A percentile compares a stretch with the other conserved stretches of the same genome.
These are phyloP conservation scores for Arthrobotrys pseudoclavata DNA, from an alignment of 2,329 filamentous ascomycete species.

Conservation along the genomic window DNA sequence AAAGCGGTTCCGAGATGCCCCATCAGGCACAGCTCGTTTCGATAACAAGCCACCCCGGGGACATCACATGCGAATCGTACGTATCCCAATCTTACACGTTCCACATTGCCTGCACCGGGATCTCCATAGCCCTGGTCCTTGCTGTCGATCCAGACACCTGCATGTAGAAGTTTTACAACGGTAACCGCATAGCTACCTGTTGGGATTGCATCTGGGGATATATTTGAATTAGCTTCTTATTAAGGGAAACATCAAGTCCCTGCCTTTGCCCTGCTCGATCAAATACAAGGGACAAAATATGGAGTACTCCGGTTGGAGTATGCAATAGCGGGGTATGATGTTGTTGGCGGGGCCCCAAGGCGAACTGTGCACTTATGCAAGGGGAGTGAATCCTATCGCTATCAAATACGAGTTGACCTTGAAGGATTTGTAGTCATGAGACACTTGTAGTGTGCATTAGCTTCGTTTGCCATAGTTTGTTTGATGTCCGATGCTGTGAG, in stretches of 20 bases:
- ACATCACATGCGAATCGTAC: constrained; percentile 35
- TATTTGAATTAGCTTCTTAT: neutral
- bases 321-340: constrained; percentile 30
- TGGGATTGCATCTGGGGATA: constrained; percentile 15
- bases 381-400: constrained; percentile 19
- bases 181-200: neutral
- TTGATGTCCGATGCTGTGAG: neutral
- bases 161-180: constrained; percentile 40
- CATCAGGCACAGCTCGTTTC: constrained; percentile 23
- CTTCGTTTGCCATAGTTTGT: neutral
- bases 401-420: neutral
- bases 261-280: neutral
- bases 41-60: constrained; percentile 20
- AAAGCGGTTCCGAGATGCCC: constrained; percentile 54
- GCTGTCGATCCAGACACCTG: constrained; percentile 41
- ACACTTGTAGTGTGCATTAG: neutral
- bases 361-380: constrained; percentile 7
- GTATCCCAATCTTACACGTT: constrained; percentile 2
- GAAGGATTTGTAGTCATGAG: constrained; percentile 15
- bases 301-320: constrained; percentile 9
- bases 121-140: constrained; percentile 41
- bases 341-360: constrained; percentile 36
- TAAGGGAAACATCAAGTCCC: constrained; percentile 33
- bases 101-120: constrained; percentile 15
- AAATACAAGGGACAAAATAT: neutral